These are phyloP conservation scores for Candida chilensis DNA, from an alignment of 805 yeast genomes.

Conservation along the genomic window DNA sequence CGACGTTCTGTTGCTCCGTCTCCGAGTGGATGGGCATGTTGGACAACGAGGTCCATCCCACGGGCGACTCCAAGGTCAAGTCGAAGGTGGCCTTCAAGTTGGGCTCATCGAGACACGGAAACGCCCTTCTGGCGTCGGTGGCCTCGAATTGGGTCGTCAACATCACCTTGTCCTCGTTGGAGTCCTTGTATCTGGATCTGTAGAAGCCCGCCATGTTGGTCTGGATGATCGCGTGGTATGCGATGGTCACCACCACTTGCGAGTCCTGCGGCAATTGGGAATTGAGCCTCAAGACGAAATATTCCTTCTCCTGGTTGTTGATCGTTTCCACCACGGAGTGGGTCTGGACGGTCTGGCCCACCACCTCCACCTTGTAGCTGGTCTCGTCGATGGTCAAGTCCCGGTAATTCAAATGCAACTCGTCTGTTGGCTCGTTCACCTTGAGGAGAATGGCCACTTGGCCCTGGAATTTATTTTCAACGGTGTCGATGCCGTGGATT, in stretches of 20 bases:
- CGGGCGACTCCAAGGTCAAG: constrained; percentile 25
- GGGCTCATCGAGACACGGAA: constrained; percentile 54
- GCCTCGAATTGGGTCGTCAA: constrained; percentile 51
- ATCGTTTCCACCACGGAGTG: constrained; percentile 7
- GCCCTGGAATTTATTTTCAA: constrained; percentile 36
- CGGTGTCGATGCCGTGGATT: constrained; percentile 51
- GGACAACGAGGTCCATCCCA: constrained; percentile 25
- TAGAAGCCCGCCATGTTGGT: constrained; percentile 52
- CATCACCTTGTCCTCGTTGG: constrained; percentile 25
- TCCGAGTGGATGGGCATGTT: constrained; percentile 31
- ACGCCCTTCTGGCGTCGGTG: constrained; percentile 49
- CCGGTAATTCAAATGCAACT: constrained; percentile 39
- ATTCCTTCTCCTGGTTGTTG: constrained; percentile 49
- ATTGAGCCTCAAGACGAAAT: constrained; percentile 50
- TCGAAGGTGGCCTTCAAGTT: constrained; percentile 45
- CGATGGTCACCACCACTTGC: constrained; percentile 15
- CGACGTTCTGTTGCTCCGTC: constrained; percentile 5
- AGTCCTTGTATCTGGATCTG: constrained; percentile 31
- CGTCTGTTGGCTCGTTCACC: constrained; percentile 29
- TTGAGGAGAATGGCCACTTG: constrained; percentile 35
- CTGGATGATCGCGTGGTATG: constrained; percentile 35
- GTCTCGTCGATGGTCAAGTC: constrained; percentile 23
- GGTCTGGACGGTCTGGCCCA: constrained; percentile 5
- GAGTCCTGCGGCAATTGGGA: constrained; percentile 16
- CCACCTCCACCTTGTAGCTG: constrained; percentile 14